phyloP scores from a whole-genome alignment of 2,329 filamentous ascomycete genomes.

The Mycocentrospora acerina region DNA sequence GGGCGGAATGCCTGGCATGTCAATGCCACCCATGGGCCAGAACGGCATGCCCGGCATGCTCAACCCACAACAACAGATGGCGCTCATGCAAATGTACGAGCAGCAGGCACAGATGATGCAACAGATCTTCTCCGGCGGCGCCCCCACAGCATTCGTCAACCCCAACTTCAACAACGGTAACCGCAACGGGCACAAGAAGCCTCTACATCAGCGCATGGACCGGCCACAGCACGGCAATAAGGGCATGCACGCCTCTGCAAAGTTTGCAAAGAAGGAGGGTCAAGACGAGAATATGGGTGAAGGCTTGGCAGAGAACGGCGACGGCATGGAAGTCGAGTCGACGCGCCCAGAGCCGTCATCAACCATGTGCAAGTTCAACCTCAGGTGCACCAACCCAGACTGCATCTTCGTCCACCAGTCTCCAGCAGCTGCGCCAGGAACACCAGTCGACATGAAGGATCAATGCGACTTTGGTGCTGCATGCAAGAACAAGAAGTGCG shows the following conservation, averaged over 20 bases:
- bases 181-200: conserved; percentile 48
- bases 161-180: conserved; percentile 54
- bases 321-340: conserved; percentile 65
- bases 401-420: conserved; percentile 96
- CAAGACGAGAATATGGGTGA: conserved; percentile 44
- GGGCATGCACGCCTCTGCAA: conserved; percentile 56
- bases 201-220: conserved; percentile 74
- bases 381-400: conserved; percentile 82
- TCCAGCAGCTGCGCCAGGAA: conserved; percentile 78
- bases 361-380: conserved; percentile 84
- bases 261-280: conserved; percentile 52
- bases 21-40: conserved; percentile 39
- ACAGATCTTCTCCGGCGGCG: conserved; percentile 39
- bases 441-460: conserved; percentile 75
- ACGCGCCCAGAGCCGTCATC: conserved; percentile 60
- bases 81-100: conserved; percentile 75
- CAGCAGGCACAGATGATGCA: conserved; percentile 69
- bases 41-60: conserved; percentile 56
- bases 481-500: conserved; percentile 96
- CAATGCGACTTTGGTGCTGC: conserved; percentile 82
- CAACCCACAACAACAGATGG: conserved; percentile 69
- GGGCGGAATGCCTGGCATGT: conserved; percentile 36
- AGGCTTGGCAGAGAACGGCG: conserved; percentile 41
- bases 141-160: conserved; percentile 55
- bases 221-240: conserved; percentile 26